These are phyloP conservation scores for Cytospora leucostoma DNA, from an alignment of 2,329 filamentous ascomycete genomes.

Conservation along the genomic window DNA sequence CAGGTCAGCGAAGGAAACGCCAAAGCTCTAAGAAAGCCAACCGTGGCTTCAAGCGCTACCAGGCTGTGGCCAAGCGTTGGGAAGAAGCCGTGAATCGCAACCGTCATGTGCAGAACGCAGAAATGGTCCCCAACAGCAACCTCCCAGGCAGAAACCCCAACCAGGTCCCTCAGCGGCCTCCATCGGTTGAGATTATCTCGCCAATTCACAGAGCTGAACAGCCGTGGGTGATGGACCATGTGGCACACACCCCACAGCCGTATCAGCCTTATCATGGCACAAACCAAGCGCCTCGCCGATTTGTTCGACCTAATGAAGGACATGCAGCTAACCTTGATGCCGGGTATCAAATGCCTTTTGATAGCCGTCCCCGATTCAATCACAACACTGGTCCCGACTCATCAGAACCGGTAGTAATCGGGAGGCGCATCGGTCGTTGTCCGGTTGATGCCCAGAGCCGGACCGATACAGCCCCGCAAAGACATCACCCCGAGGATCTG, in stretches of 20 bases:
- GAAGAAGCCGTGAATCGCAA: conserved; percentile 37
- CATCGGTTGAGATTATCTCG: conserved; percentile 20
- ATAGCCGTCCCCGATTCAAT: background rate
- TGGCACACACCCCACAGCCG: conserved; percentile 26
- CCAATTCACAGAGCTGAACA: conserved; percentile 21
- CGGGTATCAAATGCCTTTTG: conserved; percentile 8
- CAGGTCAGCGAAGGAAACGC: conserved; percentile 29
- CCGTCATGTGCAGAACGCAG: conserved; percentile 30
- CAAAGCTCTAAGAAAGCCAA: conserved; percentile 41
- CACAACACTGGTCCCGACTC: conserved; percentile 5
- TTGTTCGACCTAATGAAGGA: conserved; percentile 6
- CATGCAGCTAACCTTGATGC: conserved; percentile 12
- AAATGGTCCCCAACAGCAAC: conserved; percentile 5
- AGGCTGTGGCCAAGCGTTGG: conserved; percentile 39
- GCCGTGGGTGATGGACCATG: conserved; percentile 20
- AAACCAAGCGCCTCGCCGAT: conserved; percentile 6
- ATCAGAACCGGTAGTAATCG: conserved; percentile 19
- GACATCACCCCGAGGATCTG: conserved; percentile 34
- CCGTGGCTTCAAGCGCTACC: conserved; percentile 50
- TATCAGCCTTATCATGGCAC: conserved; percentile 13
- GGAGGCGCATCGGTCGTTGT: conserved; percentile 21
- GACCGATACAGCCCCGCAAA: conserved; percentile 24
- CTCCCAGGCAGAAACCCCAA: conserved; percentile 27
- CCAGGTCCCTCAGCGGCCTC: conserved; percentile 25
- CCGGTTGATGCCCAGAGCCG: conserved; percentile 20